Evolutionary conservation across 2,329 filamentous ascomycete species (phyloP).

Genomic region (Cordyceps fumosorosea): DNA sequence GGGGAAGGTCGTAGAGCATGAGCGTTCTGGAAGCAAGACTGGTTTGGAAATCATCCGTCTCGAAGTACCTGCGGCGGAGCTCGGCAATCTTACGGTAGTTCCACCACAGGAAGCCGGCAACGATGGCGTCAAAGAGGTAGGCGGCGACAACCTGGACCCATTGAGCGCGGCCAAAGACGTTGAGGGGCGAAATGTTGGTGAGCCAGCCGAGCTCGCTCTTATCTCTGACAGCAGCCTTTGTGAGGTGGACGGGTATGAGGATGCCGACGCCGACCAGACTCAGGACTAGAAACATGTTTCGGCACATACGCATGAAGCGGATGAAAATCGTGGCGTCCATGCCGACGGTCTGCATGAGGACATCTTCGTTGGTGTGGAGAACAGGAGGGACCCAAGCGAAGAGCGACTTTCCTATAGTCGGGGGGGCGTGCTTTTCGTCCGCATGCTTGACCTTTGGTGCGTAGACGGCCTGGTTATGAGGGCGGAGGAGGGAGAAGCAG

Average conservation of each 20-base stretch:
- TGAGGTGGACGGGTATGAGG: slow-evolving; percentile 73
- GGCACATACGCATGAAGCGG: slow-evolving; percentile 81
- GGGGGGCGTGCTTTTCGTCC: slow-evolving; percentile 83
- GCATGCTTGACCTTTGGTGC: slow-evolving; percentile 90
- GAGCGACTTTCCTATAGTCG: slow-evolving; percentile 76
- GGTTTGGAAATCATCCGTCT: slow-evolving; percentile 79
- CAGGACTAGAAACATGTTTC: slow-evolving; percentile 77
- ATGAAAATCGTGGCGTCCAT: slow-evolving; percentile 89
- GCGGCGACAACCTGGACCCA: slow-evolving; percentile 56
- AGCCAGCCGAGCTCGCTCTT: slow-evolving; percentile 39
- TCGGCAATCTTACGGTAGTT: slow-evolving; percentile 72
- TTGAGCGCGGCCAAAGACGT: slow-evolving; percentile 44
- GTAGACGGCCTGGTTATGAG: slow-evolving; percentile 88
- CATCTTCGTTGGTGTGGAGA: slow-evolving; percentile 67
- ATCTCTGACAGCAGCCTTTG: slow-evolving; percentile 28
- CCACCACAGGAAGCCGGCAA: slow-evolving; percentile 79
- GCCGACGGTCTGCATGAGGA: slow-evolving; percentile 75
- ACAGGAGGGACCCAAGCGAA: slow-evolving; percentile 83
- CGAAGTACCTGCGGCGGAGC: slow-evolving; percentile 72
- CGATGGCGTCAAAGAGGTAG: slow-evolving; percentile 64
- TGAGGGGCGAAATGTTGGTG: slow-evolving; percentile 52
- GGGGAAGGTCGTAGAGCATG: slow-evolving; percentile 78
- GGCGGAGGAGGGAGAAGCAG: slow-evolving; percentile 81
- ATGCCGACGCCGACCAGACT: slow-evolving; percentile 67
- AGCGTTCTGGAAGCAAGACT: slow-evolving; percentile 72